These are phyloP conservation scores for Saccharum spontaneum DNA, from an alignment of 176 grass and related monocot genomes.

Conservation along the genomic window DNA sequence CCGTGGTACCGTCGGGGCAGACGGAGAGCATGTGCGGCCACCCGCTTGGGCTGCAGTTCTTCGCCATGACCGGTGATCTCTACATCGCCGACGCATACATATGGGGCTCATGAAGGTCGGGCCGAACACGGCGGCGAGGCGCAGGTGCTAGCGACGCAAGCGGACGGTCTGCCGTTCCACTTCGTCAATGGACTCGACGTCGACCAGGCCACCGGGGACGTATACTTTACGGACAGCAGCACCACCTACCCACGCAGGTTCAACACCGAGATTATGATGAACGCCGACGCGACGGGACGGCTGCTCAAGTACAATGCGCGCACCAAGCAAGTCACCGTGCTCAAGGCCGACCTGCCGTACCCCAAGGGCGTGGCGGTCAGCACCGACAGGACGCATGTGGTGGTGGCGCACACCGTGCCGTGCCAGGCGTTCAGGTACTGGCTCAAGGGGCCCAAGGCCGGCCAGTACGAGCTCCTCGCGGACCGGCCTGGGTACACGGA, in stretches of 20 bases:
- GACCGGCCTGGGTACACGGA: too few species aligned
- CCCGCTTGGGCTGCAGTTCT: conserved; percentile 58
- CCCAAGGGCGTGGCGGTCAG: too few species aligned
- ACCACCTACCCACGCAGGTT: conserved; percentile 39
- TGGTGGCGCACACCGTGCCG: neutral
- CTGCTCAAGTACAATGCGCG: too few species aligned
- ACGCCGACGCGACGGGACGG: too few species aligned
- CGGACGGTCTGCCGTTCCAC: conserved; percentile 44
- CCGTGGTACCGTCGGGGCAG: neutral
- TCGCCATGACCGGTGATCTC: conserved; percentile 45
- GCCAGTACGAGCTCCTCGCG: too few species aligned
- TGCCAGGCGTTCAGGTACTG: too few species aligned
- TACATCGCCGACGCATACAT: conserved; percentile 67
- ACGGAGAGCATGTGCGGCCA: conserved; percentile 63
- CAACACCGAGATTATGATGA: conserved; percentile 10
- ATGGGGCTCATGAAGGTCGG: conserved; percentile 44
- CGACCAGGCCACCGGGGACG: conserved; percentile 55
- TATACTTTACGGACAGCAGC: conserved; percentile 71
- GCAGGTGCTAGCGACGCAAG: conserved; percentile 22
- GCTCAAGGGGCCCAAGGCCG: too few species aligned
- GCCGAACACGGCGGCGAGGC: conserved; percentile 36
- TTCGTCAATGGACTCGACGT: conserved; percentile 67
- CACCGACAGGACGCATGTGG: too few species aligned
- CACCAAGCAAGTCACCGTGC: too few species aligned
- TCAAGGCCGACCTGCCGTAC: too few species aligned